Evolutionary conservation across 768 basidiomycete species (phyloP).

Genomic region (Leccinum truebloodii): DNA sequence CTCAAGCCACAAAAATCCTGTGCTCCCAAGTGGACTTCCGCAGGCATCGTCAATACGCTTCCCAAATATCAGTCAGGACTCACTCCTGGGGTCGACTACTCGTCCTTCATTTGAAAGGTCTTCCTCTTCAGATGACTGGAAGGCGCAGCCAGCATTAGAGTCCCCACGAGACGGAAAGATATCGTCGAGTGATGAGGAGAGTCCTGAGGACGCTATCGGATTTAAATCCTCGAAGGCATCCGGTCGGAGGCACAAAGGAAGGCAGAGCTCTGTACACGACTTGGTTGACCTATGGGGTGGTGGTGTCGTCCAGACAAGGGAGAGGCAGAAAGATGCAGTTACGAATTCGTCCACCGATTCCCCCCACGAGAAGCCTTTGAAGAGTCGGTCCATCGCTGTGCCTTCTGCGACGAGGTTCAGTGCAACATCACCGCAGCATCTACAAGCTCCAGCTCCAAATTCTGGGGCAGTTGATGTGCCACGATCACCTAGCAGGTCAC

Average conservation of each 20-base stretch:
- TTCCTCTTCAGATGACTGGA: slow-evolving; percentile 52
- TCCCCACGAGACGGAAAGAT: slow-evolving; percentile 30
- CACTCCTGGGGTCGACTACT: slow-evolving; percentile 1
- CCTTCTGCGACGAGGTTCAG: slow-evolving; percentile 22
- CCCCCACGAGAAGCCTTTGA: slow-evolving; percentile 22
- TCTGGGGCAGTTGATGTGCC: slow-evolving; percentile 18
- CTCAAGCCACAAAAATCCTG: slow-evolving; percentile 11
- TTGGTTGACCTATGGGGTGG: slow-evolving; percentile 80
- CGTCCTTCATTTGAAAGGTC: slow-evolving; percentile 16
- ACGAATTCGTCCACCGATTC: slow-evolving; percentile 21
- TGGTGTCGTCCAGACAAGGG: slow-evolving; percentile 41
- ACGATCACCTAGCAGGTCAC: slow-evolving; percentile 33
- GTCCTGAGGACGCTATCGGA: slow-evolving; percentile 48
- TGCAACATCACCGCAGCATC: slow-evolving; percentile 28
- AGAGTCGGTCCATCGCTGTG: slow-evolving; percentile 21
- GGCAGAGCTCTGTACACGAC: slow-evolving; percentile 85
- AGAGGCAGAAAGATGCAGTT: slow-evolving; percentile 37
- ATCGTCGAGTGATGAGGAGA: slow-evolving; percentile 60
- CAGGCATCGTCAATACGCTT: slow-evolving; percentile 7
- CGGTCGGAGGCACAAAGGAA: slow-evolving; percentile 40
- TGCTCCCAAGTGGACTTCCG: slow-evolving; percentile 7
- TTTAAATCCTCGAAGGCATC: slow-evolving; percentile 28
- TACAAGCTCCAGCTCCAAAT: slow-evolving; percentile 19
- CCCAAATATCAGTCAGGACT: slow-evolving; percentile 14
- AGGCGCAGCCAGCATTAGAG: slow-evolving; percentile 35